Evolutionary conservation across 768 basidiomycete species (phyloP), one percentile per base, ranked within the genome.

Genomic region (Mrakia blollopis): DNA sequence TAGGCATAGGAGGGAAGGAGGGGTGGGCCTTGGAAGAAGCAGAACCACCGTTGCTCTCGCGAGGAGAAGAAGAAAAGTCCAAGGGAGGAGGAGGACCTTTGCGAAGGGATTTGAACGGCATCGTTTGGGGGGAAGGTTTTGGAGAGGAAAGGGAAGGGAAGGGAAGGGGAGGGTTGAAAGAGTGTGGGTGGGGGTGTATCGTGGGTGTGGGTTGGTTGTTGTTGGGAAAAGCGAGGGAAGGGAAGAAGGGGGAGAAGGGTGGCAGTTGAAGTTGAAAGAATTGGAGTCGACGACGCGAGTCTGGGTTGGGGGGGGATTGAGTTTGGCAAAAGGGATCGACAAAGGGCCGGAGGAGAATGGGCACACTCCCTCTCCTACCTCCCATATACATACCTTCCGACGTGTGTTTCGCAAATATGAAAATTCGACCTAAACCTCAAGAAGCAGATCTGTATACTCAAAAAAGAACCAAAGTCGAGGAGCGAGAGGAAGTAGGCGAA

Each of bases 91-190:
- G 71, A 57, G 71, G 52, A 25, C 25, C 47, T 37, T 72, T 50
- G 16, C 47, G 60, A 32, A 57, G 47, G 16, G 71, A 57, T 37
- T 72, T 72, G 71, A 72, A 72, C 54, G 70, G 70, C 39, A 69
- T 69, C 9, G 41, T 28, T 9, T n/a, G n/a, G n/a, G n/a, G n/a
- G n/a, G n/a, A n/a, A n/a, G 63, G 8, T 13, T 18, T 41, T 25
- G 50, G 69, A 71, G 1, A 28, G 69, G 41, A 28, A 41, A 39
- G 41, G 67, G n/a, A 47, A 18, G 39, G 21, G n/a, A n/a, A n/a
- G 16, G 39, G 68, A 70, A 70, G 18, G 69, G 41, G 47, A 14
- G 47, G n/a, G 70, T 6, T 52, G 52, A 50, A 72, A 21, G 21
- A 72, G 35, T 57, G 47, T 57, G 25, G 71, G 28, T n/a, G 54